Percentiles rank a stretch among this genome's conserved stretches.
Conservation (phyloP, 805 yeast species). For the Candida succiphila region DNA sequence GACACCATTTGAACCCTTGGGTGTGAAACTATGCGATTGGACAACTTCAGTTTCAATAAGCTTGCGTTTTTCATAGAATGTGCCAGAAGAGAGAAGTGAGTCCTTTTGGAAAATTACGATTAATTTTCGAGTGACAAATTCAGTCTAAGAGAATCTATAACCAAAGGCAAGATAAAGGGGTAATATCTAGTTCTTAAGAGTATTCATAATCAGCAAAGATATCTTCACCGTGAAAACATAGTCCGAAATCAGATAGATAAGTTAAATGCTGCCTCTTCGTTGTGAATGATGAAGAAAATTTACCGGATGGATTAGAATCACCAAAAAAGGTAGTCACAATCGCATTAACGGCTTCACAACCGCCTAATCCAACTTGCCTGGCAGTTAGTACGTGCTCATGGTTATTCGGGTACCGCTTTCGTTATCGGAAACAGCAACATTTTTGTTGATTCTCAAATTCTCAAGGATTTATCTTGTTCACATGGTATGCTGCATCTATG, state of each 20-base stretch:
- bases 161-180: slow-evolving; percentile 54
- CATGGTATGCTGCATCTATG: too few species aligned
- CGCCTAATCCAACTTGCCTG: slow-evolving; percentile 53
- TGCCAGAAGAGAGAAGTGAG: slow-evolving; percentile 21
- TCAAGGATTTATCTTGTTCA: too few species aligned
- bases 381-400: too few species aligned
- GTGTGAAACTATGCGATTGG: slow-evolving; percentile 42
- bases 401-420: too few species aligned
- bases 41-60: slow-evolving; percentile 43
- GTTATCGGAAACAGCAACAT: too few species aligned
- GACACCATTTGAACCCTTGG: slow-evolving; percentile 10
- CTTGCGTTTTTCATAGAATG: slow-evolving; percentile 38
- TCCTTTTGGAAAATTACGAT: slow-evolving; percentile 18
- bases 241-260: slow-evolving; percentile 40
- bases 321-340: slow-evolving; percentile 53
- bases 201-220: slow-evolving; percentile 54
- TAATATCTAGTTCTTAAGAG: slow-evolving; percentile 40
- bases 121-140: slow-evolving; percentile 32
- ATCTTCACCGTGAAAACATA: slow-evolving; percentile 54
- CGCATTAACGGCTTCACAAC: slow-evolving; percentile 47
- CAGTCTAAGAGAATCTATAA: slow-evolving; percentile 50
- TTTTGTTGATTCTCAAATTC: too few species aligned
- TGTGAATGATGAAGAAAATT: slow-evolving; percentile 48
- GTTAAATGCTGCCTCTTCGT: slow-evolving; percentile 37
- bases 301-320: slow-evolving; percentile 52